These are phyloP conservation scores for Lipomyces sp. DNA, from an alignment of 805 yeast genomes.

Conservation along the genomic window DNA sequence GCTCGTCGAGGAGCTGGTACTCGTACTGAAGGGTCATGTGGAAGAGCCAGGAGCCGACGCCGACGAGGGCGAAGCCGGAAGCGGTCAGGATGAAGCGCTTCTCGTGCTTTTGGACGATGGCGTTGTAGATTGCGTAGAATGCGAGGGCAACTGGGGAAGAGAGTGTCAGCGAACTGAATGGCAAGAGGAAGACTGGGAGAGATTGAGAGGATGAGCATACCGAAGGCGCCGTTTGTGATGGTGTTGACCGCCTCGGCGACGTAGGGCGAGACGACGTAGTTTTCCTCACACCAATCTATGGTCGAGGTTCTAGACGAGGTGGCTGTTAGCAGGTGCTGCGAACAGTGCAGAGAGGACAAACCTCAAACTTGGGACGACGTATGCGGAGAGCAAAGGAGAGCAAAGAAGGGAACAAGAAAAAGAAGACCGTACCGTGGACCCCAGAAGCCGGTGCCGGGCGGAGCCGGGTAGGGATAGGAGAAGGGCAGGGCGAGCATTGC, in stretches of 20 bases:
- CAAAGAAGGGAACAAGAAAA: too few relatives aligned
- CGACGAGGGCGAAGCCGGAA: conserved; percentile 81
- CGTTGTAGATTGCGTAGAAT: conserved; percentile 58
- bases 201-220: conserved; percentile 18
- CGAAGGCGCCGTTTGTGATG: conserved; percentile 62
- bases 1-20: conserved; percentile 87
- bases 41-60: conserved; percentile 90
- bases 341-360: not conserved
- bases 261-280: conserved; percentile 79
- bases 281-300: conserved; percentile 99
- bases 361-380: not conserved
- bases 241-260: conserved; percentile 91
- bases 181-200: not conserved
- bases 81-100: conserved; percentile 66
- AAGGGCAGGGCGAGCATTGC: conserved; percentile 16
- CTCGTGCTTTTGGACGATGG: conserved; percentile 60
- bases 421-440: conserved; percentile 42
- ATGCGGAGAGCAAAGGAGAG: too few relatives aligned
- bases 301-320: conserved; percentile 59
- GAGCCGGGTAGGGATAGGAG: conserved; percentile 51
- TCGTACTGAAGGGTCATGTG: conserved; percentile 93
- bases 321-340: not conserved
- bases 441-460: conserved; percentile 65
- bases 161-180: not conserved
- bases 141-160: conserved; percentile 48